These are phyloP conservation scores for Globisporangium paroecandrum DNA, from an alignment of 352 stramenopile genomes.

Conservation along the genomic window DNA sequence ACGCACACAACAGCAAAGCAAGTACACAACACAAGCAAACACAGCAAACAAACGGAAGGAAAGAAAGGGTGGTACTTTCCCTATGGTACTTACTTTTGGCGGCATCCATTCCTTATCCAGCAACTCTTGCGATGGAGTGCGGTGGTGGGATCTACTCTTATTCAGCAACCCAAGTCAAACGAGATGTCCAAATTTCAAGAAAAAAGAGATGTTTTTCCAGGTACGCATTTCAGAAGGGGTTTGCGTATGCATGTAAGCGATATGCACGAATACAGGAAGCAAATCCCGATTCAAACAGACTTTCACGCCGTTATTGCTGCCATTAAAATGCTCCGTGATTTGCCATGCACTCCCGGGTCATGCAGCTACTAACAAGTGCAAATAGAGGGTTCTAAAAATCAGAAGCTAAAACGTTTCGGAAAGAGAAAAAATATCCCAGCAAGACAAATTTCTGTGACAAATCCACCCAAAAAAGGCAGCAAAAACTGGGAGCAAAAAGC, in stretches of 20 bases:
- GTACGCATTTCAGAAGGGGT: not conserved
- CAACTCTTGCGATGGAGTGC: not conserved
- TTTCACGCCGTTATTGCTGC: no score
- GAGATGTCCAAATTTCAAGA: not conserved
- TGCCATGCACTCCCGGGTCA: not conserved
- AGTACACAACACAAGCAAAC: not conserved
- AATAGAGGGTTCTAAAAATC: constrained; percentile 1
- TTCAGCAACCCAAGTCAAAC: not conserved
- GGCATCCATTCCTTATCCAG: not conserved
- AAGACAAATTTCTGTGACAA: not conserved
- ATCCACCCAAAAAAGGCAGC: not conserved
- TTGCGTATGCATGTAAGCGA: no score
- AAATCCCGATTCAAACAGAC: no score
- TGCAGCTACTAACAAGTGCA: not conserved
- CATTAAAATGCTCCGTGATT: no score
- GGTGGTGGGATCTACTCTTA: not conserved
- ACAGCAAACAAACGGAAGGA: not conserved
- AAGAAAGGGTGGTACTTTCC: not conserved
- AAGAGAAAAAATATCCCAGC: not conserved
- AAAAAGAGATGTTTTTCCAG: not conserved
- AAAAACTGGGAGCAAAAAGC: not conserved
- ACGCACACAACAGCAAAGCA: not conserved
- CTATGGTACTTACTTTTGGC: not conserved
- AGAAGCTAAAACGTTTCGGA: not conserved
- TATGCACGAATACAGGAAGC: no score